Evolutionary conservation across 352 stramenopile genomes (phyloP), one percentile per base, ranked within the genome.

Genomic region (Pythium phragmitis): DNA sequence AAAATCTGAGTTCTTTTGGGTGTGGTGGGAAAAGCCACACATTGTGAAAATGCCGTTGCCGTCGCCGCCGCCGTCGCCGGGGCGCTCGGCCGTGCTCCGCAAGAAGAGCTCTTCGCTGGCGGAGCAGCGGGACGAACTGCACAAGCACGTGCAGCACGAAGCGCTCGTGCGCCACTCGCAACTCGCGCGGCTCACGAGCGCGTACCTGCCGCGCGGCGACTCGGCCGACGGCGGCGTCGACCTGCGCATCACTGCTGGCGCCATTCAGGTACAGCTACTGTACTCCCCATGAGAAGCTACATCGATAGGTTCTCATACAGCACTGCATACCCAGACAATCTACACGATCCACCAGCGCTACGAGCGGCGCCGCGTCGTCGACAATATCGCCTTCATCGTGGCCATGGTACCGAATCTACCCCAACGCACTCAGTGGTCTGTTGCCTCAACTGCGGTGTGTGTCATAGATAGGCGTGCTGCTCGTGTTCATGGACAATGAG

Each of bases 401-500:
- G 82, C 84, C 34, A 77, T 88, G 71, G 77, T 80, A 17, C 21
- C 21, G 21, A 21, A 21, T 21, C 21, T 21, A 21, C 12, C 7
- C 37, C 37, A 42, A 12, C 37, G 11, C 9, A 12, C 37, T 42
- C 37, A 17, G 36, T 11, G 11, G 37, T 17, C 37, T 2, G 17
- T 45, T 28, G 47, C 17, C 23, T 39, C 37, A 16, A 26, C 21
- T 34, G 4, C 37, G 17, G 33, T 42, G 9, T 16, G 2, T 43
- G 17, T 1, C 45, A 12, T 30, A 88, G 79, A 61, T 68, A 12
- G 80, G 82, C 28, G 70, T 93, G 26, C 30, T 76, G 14, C 65
- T 93, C 21, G 74, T 93, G 28, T 82, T 91, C 39, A 60, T 91
- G 23, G 84, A 93, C 67, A 91, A 88, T 41, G 72, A 81, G 65